These are phyloP conservation scores for Agastache rugosa DNA, from an alignment of 257 asterid species.

Conservation along the genomic window DNA sequence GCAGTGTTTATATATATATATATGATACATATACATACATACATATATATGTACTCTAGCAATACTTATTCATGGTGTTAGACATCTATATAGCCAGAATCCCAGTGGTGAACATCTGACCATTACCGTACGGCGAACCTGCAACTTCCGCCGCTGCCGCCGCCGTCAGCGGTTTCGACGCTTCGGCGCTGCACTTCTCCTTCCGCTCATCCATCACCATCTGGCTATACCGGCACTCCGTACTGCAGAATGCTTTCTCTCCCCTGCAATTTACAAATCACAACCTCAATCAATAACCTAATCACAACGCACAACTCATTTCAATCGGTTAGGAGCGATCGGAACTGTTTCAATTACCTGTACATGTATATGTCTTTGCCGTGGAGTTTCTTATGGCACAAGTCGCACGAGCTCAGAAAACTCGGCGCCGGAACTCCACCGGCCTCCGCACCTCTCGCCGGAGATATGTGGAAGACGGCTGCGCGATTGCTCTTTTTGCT, in stretches of 20 bases:
- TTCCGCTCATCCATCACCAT: slow-evolving; percentile 67
- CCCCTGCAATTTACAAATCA: slow-evolving; percentile 58
- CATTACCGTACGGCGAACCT: slow-evolving; percentile 52
- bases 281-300: slow-evolving; percentile 1
- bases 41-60: slow-evolving; percentile 3
- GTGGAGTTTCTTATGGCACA: slow-evolving; percentile 74
- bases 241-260: slow-evolving; percentile 82
- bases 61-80: slow-evolving; percentile 14
- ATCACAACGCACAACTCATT: not conserved
- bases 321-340: not conserved
- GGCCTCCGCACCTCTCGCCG: slow-evolving; percentile 48
- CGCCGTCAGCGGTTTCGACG: slow-evolving; percentile 47
- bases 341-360: slow-evolving; percentile 53
- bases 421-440: slow-evolving; percentile 55
- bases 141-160: slow-evolving; percentile 45
- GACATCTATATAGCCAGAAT: slow-evolving; percentile 59
- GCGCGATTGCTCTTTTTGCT: slow-evolving; percentile 34
- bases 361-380: slow-evolving; percentile 93
- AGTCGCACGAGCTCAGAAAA: slow-evolving; percentile 72
- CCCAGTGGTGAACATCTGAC: slow-evolving; percentile 61
- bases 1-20: slow-evolving; percentile 1
- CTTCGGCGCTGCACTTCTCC: slow-evolving; percentile 62
- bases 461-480: slow-evolving; percentile 69
- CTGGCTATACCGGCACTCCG: slow-evolving; percentile 74
- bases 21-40: not conserved